phyloP scores from a whole-genome alignment of 352 stramenopile genomes.

The Phytophthora pinifolia region DNA sequence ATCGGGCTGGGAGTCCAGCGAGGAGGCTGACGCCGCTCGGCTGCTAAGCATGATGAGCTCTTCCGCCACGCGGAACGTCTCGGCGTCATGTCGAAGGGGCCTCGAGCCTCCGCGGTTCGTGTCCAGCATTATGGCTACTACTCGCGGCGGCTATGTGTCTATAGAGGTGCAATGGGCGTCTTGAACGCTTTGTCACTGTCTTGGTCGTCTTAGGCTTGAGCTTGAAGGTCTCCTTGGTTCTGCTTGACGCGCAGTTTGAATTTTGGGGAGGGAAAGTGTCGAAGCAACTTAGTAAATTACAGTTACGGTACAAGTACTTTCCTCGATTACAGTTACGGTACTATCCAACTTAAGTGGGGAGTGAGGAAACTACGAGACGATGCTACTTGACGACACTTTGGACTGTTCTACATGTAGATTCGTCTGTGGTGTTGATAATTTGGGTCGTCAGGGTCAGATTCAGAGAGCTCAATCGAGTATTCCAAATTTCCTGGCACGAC shows the following conservation, averaged over 20 bases:
- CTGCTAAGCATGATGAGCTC: slow-evolving; percentile 79
- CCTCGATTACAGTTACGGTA: too few species aligned
- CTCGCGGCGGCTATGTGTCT: background rate
- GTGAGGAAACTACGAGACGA: too few species aligned
- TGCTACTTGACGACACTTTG: too few species aligned
- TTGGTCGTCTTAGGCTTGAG: background rate
- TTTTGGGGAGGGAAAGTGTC: slow-evolving; percentile 18
- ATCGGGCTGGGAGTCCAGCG: slow-evolving; percentile 9
- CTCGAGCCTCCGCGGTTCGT: slow-evolving; percentile 12
- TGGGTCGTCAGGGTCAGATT: too few species aligned
- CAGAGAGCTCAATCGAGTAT: too few species aligned
- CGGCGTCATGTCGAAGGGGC: slow-evolving; percentile 45
- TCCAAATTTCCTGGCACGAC: too few species aligned
- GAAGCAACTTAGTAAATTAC: background rate
- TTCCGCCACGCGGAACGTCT: slow-evolving; percentile 75
- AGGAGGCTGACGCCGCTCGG: slow-evolving; percentile 11
- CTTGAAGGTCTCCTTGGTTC: slow-evolving; percentile 38
- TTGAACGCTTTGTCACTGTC: background rate
- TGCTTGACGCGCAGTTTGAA: slow-evolving; percentile 55
- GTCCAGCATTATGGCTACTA: slow-evolving; percentile 31
- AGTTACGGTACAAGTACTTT: too few species aligned
- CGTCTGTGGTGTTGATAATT: too few species aligned
- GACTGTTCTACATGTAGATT: too few species aligned
- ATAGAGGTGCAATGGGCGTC: slow-evolving; percentile 1
- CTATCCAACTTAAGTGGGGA: too few species aligned